Evolutionary conservation across 768 basidiomycete species (phyloP), one percentile per base, ranked within the genome.

Genomic region (Zangia roseola): DNA sequence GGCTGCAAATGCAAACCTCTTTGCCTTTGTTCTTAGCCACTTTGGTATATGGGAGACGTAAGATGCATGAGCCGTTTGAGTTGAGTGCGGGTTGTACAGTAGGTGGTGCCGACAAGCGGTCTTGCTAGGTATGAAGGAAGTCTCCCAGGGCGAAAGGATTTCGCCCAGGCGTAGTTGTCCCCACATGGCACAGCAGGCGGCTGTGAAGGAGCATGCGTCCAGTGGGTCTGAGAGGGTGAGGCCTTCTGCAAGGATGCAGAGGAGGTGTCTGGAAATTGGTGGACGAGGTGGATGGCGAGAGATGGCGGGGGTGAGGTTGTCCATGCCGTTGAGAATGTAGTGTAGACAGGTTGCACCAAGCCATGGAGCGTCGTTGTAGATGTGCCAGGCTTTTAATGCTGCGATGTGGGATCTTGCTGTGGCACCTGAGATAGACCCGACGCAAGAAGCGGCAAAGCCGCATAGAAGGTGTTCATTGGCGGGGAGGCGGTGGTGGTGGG

Each of bases 301-400:
- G 42, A n/a, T 12, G 4, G 33, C 31, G 0, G 65, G 71, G 4
- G 65, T 43, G 3, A 67, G 49, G 14, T 64, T 65, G 8, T 50
- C 40, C 3, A 61, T 52, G 0, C 68, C 65, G 9, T 58, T 52
- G 0, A 69, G 34, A 0, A 69, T 47, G 17, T 66, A 61, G 20
- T 46, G 30, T 0, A 72, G 61, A 1, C 50, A 52, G 0, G 34
- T 1, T 1, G 54, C 45, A 0, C 60, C 62, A 0, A 51, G 30
- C 64, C 64, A 74, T 0, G 47, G 33, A 2, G 57, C 25, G 8
- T 54, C 34, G 25, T 73, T 64, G 12, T 58, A 25, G 17, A 61
- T 50, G 38, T 74, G 73, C 70, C 71, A 74, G 0, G 68, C 65
- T 7, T 59, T 62, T 4, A 73, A 19, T 1, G 24, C 49, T 0